These are phyloP conservation scores for Globisporangium spinosum DNA, from an alignment of 352 stramenopile genomes.

Conservation along the genomic window DNA sequence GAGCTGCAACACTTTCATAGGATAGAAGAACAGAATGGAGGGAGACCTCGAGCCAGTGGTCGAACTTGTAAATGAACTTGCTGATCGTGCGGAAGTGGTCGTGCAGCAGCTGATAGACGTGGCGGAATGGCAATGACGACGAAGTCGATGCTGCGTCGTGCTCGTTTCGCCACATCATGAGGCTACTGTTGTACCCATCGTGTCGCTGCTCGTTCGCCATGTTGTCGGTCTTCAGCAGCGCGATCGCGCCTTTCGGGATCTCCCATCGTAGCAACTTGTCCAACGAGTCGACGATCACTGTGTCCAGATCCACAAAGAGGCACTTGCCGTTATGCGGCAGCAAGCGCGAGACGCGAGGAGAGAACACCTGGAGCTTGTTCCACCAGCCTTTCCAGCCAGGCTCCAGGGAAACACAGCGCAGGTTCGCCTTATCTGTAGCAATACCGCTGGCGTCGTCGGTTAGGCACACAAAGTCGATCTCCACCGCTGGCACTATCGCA, in stretches of 20 bases:
- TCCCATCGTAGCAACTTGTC: constrained; percentile 26
- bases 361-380: constrained; percentile 78
- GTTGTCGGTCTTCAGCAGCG: constrained; percentile 51
- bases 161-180: constrained; percentile 54
- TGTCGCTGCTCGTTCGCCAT: constrained; percentile 68
- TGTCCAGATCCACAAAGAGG: constrained; percentile 78
- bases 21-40: background rate
- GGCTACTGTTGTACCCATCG: constrained; percentile 70
- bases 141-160: background rate
- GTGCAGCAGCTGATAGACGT: constrained; percentile 38
- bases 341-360: constrained; percentile 16
- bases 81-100: constrained; percentile 33
- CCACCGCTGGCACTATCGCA: background rate
- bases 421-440: constrained; percentile 12
- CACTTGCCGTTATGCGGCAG: constrained; percentile 23
- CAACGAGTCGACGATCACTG: constrained; percentile 53
- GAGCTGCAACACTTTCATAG: background rate
- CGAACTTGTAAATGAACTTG: constrained; percentile 81
- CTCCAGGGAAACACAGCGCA: constrained; percentile 30
- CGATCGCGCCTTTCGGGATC: constrained; percentile 14
- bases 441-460: constrained; percentile 58
- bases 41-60: constrained; percentile 81
- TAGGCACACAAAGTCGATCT: constrained; percentile 60
- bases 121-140: constrained; percentile 13
- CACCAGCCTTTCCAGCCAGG: constrained; percentile 63